Evolutionary conservation across 345 rosid genomes (phyloP), one percentile per base, ranked within the genome.

Genomic region (Syzygium oleosum): DNA sequence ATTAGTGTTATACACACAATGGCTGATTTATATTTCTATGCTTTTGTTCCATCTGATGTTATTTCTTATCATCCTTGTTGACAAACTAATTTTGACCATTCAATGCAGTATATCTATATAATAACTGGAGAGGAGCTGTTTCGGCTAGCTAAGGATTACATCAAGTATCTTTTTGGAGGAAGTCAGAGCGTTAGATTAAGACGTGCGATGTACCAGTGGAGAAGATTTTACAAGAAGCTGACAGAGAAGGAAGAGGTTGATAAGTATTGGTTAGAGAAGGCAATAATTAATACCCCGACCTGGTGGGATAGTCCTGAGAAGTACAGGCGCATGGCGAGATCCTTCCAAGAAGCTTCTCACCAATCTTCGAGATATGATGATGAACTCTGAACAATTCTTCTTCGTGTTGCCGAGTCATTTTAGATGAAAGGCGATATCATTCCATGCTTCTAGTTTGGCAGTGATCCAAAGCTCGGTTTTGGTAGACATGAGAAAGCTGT

Each of bases 221-320:
- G 87, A 52, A 90, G 80, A 52, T 88, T 92, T 86, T 55, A 54
- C 59, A 88, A 88, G 87, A 84, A 21, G 86, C 86, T 92, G 85
- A 91, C 88, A 1, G 93, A 86, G 90, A 87, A 88, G 89, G 90
- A 85, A 84, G 93, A 88, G 41, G 84, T 88, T 6, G 95, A 95
- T 83, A 88, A 92, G 88, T 86, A 88, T 51, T 94, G 95, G 97
- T 90, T 97, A 88, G 96, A 94, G 87, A 95, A 89, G 91, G 94
- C 90, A 22, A 94, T 94, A 84, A 87, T 94, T 91, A 94, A 91
- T 80, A 95, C 96, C n/a, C 91, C 97, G 11, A 96, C 98, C 23
- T 89, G 91, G 92, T 96, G 90, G 65, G 97, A 97, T 88, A 89
- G 92, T 88, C 97, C 98, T 1, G 94, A 89, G 5, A 97, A 97